Evolutionary conservation across 495 filamentous ascomycete genomes (phyloP), one percentile per base, ranked within the genome.

Genomic region (Gamarada debralockiae): DNA sequence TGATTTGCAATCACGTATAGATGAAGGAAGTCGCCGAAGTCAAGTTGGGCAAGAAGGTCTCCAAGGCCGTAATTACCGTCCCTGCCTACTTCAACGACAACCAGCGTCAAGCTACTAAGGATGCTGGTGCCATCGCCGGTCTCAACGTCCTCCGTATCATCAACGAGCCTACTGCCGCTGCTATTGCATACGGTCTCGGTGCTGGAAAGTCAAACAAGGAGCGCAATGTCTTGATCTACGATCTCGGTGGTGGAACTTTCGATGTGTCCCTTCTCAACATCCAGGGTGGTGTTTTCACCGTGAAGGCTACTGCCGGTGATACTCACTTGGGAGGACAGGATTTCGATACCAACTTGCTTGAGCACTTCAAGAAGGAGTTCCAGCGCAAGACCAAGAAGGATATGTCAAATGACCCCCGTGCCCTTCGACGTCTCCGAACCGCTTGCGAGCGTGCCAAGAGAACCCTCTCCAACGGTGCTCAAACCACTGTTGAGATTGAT

Each of bases 51-150:
- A 89, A 89, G 73, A 95, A 89, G 65, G 89, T 98, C 72, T 90
- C 95, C 80, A 96, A 97, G 77, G 93, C 92, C 48, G 92, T 98
- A 67, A 86, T 98, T 70, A 98, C 92, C 58, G 92, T 98, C 55
- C 92, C 93, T 20, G 93, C 92, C 67, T 98, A 98, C 81, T 98
- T 98, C 88, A 98, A 97, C 79, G 93, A 97, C 82, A 95, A 92
- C 64, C 93, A 98, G 78, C 89, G 92, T 73, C 92, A 97, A 75
- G 92, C 93, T 53, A 98, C 93, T 73, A 98, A 98, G 81, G 93
- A 98, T 69, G 89, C 93, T 62, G 93, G 93, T 81, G 86, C 92
- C 68, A 98, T 98, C 70, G 83, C 92, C 60, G 93, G 92, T 67
- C 81, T 98, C 50, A 97, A 98, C 77, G 89, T 97, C 53, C 91